These are phyloP conservation scores for Avena insularis DNA, from an alignment of 176 grass and related monocot species.

Conservation along the genomic window DNA sequence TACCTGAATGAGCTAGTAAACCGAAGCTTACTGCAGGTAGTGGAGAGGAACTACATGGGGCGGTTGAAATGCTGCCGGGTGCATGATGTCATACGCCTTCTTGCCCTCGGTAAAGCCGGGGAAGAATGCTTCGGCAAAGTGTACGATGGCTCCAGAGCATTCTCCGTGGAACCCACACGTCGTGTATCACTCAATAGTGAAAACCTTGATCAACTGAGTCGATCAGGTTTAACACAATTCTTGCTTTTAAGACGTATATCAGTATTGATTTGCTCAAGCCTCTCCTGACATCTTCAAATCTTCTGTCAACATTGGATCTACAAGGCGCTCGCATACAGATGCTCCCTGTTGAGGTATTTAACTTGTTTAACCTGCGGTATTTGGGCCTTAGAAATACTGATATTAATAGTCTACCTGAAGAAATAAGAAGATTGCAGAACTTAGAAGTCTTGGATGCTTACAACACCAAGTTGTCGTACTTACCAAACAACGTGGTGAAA, in stretches of 20 bases:
- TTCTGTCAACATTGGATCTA: slow-evolving; percentile 13
- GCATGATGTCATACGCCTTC: not conserved
- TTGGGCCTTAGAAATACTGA: slow-evolving; percentile 8
- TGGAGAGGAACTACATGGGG: not conserved
- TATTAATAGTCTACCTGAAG: slow-evolving; percentile 6
- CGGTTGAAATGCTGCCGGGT: slow-evolving; percentile 19
- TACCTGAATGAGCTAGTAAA: slow-evolving; percentile 51
- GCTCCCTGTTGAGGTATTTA: not conserved
- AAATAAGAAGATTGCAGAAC: slow-evolving; percentile 28
- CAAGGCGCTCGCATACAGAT: slow-evolving; percentile 23
- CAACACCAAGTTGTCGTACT: rapidly evolving
- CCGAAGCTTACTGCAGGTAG: slow-evolving; percentile 48
- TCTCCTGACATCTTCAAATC: not conserved
- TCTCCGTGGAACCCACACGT: not conserved
- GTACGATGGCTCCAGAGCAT: not conserved
- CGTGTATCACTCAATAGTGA: slow-evolving; percentile 25
- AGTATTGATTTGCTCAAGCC: not conserved
- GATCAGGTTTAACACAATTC: not conserved
- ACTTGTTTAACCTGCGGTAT: not conserved
- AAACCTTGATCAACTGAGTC: not conserved
- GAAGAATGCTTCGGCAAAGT: slow-evolving; percentile 38
- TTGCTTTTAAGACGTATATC: not conserved
- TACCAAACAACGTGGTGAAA: slow-evolving; percentile 24
- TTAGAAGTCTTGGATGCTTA: slow-evolving; percentile 36
- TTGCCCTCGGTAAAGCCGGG: not conserved